Percentiles rank a stretch among this genome's conserved stretches.
phyloP scores from a whole-genome alignment of 306 rosid species.

The Arachis stenosperma region DNA sequence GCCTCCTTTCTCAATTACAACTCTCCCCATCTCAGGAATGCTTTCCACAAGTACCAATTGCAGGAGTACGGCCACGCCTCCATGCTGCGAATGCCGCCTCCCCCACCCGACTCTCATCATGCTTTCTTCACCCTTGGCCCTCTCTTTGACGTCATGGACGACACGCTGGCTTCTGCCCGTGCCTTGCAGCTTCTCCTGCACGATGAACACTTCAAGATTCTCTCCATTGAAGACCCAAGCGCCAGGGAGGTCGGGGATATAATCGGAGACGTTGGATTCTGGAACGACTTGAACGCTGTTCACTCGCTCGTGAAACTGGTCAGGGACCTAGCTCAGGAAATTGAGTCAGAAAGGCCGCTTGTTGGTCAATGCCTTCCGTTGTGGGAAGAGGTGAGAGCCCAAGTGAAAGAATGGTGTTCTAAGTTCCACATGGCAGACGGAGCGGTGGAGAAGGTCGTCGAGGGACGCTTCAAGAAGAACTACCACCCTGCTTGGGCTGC shows the following conservation, averaged over 20 bases:
- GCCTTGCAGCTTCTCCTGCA: slow-evolving; percentile 63
- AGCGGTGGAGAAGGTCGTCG: slow-evolving; percentile 55
- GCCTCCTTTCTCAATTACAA: slow-evolving; percentile 72
- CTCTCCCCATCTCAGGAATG: slow-evolving; percentile 57
- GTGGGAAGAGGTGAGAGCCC: slow-evolving; percentile 78
- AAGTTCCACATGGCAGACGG: slow-evolving; percentile 60
- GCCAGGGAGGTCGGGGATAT: slow-evolving; percentile 71
- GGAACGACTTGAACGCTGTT: slow-evolving; percentile 78
- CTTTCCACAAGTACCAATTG: slow-evolving; percentile 73
- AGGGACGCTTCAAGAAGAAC: slow-evolving; percentile 61
- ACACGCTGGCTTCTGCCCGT: slow-evolving; percentile 55
- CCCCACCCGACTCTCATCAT: slow-evolving; percentile 27
- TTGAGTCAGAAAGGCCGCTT: slow-evolving; percentile 77
- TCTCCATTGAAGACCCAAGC: slow-evolving; percentile 63
- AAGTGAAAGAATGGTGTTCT: slow-evolving; percentile 73
- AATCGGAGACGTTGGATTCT: slow-evolving; percentile 65
- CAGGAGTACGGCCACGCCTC: slow-evolving; percentile 75
- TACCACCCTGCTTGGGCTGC: slow-evolving; percentile 86
- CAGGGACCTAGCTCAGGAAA: slow-evolving; percentile 75
- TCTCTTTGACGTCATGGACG: slow-evolving; percentile 60
- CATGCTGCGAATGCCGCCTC: slow-evolving; percentile 60
- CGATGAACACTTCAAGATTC: slow-evolving; percentile 62
- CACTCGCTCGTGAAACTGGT: slow-evolving; percentile 66
- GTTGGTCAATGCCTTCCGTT: slow-evolving; percentile 87
- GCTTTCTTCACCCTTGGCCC: slow-evolving; percentile 45